Conservation (phyloP, 768 basidiomycete species). For the Lactarius sanguifluus region DNA sequence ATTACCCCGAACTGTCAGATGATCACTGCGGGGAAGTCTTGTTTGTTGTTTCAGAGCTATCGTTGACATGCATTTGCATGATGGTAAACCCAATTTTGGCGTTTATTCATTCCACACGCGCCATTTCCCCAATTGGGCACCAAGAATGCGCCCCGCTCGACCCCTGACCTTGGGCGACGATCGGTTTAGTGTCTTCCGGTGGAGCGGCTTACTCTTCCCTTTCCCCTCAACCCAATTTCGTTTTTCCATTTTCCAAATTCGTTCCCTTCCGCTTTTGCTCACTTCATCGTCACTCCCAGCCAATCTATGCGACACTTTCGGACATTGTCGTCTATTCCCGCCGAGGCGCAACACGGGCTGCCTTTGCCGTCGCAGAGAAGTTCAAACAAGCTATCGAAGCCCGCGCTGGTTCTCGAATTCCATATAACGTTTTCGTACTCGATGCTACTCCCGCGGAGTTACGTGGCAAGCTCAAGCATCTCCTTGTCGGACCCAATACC, state of each 20-base stretch:
- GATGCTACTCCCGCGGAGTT: constrained; percentile 52
- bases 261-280: constrained; percentile 13
- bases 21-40: constrained; percentile 17
- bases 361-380: constrained; percentile 59
- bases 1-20: constrained; percentile 17
- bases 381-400: constrained; percentile 62
- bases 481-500: constrained; percentile 57
- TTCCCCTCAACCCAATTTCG: constrained; percentile 33
- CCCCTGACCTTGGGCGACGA: constrained; percentile 23
- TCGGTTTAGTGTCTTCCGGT: constrained; percentile 18
- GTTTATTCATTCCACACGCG: background rate
- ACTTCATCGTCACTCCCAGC: constrained; percentile 41
- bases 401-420: constrained; percentile 40
- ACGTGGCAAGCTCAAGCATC: constrained; percentile 46
- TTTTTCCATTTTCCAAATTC: constrained; percentile 34
- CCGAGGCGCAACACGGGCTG: constrained; percentile 52
- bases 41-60: constrained; percentile 6
- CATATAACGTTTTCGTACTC: constrained; percentile 80
- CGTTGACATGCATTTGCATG: constrained; percentile 6
- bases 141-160: background rate
- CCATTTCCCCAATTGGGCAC: constrained; percentile 12
- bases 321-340: constrained; percentile 90
- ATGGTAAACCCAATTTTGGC: constrained; percentile 6
- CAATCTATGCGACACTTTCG: constrained; percentile 84
- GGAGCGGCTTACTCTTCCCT: constrained; percentile 17